A percentile compares a stretch with the other conserved stretches of the same genome.
phyloP scores from a whole-genome alignment of 768 basidiomycete genomes.

The Pluteus cervinus region DNA sequence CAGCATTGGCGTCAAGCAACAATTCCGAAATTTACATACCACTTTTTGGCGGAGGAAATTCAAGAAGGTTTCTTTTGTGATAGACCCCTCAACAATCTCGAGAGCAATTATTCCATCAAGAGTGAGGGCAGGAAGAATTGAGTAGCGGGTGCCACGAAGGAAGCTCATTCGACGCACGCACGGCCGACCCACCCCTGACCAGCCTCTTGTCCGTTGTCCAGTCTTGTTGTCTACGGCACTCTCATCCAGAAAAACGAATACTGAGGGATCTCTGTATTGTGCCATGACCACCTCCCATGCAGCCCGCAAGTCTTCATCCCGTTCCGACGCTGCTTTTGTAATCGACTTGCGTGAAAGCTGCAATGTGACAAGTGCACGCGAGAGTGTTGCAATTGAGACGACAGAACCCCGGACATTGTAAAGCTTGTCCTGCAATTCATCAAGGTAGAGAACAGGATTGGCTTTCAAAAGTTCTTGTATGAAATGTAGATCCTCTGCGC shows the following conservation, averaged over 20 bases:
- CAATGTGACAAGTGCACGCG: constrained; percentile 10
- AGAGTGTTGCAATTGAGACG: constrained; percentile 18
- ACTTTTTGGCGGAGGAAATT: constrained; percentile 19
- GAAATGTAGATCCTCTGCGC: too few relatives aligned
- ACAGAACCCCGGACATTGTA: constrained; percentile 10
- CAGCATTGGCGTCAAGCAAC: not conserved
- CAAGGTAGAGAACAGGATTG: constrained; percentile 22
- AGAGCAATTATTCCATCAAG: constrained; percentile 19
- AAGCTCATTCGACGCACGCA: not conserved
- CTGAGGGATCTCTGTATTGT: constrained; percentile 10
- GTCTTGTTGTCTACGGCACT: constrained; percentile 20
- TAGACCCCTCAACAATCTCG: constrained; percentile 24
- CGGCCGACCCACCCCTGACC: constrained; percentile 15
- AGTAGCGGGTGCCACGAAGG: constrained; percentile 10
- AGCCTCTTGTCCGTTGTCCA: constrained; percentile 14
- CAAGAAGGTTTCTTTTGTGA: constrained; percentile 23
- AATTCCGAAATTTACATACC: constrained; percentile 9
- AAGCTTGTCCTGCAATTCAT: constrained; percentile 20
- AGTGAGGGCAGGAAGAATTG: constrained; percentile 21
- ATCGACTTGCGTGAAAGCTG: constrained; percentile 1
- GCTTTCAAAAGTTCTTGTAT: too few relatives aligned
- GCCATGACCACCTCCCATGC: constrained; percentile 7
- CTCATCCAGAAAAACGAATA: constrained; percentile 29
- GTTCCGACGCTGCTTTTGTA: constrained; percentile 17
- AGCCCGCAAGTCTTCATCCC: constrained; percentile 10